phyloP scores from a whole-genome alignment of 139 green algal genomes.

The Chlorella sp. region DNA sequence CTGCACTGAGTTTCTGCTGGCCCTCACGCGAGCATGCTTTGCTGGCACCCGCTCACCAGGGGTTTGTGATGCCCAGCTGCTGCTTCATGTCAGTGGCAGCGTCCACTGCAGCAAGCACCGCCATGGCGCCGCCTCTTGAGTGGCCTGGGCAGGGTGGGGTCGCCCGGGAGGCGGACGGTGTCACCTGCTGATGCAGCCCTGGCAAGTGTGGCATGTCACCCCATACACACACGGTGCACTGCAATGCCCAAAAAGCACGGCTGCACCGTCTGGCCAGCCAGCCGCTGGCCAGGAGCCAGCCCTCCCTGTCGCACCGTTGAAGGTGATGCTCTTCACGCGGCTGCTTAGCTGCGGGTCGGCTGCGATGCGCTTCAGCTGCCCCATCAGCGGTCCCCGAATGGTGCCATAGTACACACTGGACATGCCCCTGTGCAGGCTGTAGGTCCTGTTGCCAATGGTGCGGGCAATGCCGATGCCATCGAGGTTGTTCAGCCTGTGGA shows the following conservation, averaged over 20 bases:
- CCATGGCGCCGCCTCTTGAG: conserved; percentile 9
- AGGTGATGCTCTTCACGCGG: neutral
- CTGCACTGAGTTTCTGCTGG: too few species aligned
- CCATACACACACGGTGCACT: too few species aligned
- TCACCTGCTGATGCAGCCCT: too few species aligned
- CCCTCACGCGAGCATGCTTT: too few species aligned
- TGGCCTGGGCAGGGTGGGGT: neutral
- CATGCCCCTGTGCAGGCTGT: neutral
- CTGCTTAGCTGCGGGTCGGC: too few species aligned
- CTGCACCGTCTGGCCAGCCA: too few species aligned
- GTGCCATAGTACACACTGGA: neutral
- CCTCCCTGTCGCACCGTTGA: neutral
- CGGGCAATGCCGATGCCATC: too few species aligned
- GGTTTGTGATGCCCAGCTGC: neutral
- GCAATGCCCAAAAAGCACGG: too few species aligned
- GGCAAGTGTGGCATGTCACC: too few species aligned
- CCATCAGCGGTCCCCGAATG: neutral
- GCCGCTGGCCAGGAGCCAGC: too few species aligned
- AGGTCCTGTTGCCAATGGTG: too few species aligned
- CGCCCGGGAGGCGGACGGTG: too few species aligned
- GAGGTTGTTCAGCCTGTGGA: neutral
- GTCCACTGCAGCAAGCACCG: neutral
- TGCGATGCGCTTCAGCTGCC: neutral
- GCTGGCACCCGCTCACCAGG: neutral
- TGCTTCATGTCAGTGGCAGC: neutral